These are phyloP conservation scores for Trichoderma reesei DNA, from an alignment of 495 filamentous ascomycete species.

Conservation along the genomic window DNA sequence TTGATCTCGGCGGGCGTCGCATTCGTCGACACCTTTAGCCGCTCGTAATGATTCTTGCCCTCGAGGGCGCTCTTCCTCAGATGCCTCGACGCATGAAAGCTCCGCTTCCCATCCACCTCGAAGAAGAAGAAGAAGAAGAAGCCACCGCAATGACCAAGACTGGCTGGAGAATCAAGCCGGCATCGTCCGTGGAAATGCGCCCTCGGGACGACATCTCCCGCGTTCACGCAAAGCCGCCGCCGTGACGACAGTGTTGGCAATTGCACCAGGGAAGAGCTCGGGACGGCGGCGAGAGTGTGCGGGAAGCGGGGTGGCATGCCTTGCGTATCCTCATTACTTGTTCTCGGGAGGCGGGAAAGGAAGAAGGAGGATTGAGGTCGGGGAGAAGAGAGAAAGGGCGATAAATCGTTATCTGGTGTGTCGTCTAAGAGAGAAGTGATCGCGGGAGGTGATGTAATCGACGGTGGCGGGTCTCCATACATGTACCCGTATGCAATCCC, in stretches of 20 bases:
- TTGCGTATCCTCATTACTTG: slow-evolving; percentile 3
- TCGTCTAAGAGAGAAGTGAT: too few relatives aligned
- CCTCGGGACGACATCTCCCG: not conserved
- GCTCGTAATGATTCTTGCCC: slow-evolving; percentile 63
- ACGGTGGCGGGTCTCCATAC: too few relatives aligned
- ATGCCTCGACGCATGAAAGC: not conserved
- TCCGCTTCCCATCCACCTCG: not conserved
- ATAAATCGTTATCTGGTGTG: too few relatives aligned
- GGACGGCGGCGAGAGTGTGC: not conserved
- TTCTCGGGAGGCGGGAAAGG: too few relatives aligned
- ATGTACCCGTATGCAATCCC: too few relatives aligned
- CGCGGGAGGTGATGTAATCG: not conserved
- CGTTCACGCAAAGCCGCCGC: not conserved
- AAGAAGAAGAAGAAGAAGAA: not conserved
- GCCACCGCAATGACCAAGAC: too few relatives aligned
- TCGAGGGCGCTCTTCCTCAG: not conserved
- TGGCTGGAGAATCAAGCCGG: too few relatives aligned
- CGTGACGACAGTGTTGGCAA: too few relatives aligned
- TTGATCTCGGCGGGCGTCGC: slow-evolving; percentile 75
- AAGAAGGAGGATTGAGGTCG: not conserved
- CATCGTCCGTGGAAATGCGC: not conserved
- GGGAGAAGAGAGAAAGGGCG: not conserved
- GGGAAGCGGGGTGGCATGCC: slow-evolving; percentile 11
- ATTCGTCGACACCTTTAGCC: slow-evolving; percentile 57
- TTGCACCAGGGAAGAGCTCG: not conserved